Conservation (phyloP, 2,329 filamentous ascomycete species). For the Lasiodiplodia gonubiensis region DNA sequence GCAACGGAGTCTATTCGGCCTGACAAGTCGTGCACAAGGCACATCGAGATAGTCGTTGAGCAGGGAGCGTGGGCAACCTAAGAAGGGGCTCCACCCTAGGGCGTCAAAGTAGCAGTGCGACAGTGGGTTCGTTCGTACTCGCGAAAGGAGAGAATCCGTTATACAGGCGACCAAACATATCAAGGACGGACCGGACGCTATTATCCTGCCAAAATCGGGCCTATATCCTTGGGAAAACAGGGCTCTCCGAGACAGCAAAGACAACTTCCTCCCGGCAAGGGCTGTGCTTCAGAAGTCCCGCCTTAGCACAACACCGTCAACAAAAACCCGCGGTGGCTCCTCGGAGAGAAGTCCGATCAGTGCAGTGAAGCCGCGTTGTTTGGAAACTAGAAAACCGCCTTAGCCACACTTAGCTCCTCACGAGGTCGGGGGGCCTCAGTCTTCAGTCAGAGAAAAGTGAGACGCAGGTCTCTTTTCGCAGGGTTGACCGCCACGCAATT, state of each 20-base stretch:
- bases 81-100: neutral
- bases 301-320: neutral
- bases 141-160: neutral
- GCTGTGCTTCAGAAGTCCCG: neutral
- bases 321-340: neutral
- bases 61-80: neutral
- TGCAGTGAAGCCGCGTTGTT: neutral
- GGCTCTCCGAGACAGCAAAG: neutral
- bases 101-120: neutral
- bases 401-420: neutral
- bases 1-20: constrained; percentile 5
- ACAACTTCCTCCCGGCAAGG: neutral
- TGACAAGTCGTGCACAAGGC: neutral
- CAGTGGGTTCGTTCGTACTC: neutral
- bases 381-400: neutral
- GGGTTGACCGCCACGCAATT: neutral
- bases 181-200: neutral
- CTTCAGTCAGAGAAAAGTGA: neutral
- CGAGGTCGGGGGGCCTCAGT: neutral
- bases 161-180: neutral
- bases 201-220: constrained; percentile 12
- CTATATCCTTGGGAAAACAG: neutral
- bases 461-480: neutral
- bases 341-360: neutral
- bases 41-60: neutral